Evolutionary conservation across 495 filamentous ascomycete genomes (phyloP).

Genomic region (Trichoderma erinaceum): DNA sequence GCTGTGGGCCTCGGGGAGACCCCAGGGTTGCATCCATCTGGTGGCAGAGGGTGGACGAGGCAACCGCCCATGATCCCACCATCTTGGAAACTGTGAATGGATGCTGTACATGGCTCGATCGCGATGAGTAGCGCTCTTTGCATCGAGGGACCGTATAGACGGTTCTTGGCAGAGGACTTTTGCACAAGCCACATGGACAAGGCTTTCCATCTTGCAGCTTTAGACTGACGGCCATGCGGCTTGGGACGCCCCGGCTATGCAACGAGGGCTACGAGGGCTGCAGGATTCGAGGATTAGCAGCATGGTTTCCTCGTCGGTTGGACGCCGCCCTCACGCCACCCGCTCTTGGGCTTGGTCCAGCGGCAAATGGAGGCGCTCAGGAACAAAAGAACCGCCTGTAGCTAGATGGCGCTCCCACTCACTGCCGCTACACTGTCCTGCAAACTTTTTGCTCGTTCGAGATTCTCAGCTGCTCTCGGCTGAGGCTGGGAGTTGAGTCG

Average conservation of each 20-base stretch:
- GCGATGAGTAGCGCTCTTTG: not conserved
- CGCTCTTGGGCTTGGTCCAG: not conserved
- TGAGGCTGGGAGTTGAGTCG: not conserved
- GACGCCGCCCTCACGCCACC: not conserved
- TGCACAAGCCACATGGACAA: not conserved
- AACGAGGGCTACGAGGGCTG: not conserved
- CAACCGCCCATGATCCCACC: not conserved
- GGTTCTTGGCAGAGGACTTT: not conserved
- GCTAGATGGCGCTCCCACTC: not conserved
- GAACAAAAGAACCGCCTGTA: not conserved
- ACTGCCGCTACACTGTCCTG: not conserved
- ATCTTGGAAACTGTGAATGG: not conserved
- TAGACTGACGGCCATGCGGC: not conserved
- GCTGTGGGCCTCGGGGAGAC: not conserved
- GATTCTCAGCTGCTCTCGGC: not conserved
- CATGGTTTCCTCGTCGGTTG: not conserved
- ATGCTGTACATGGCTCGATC: not conserved
- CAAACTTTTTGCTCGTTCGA: not conserved
- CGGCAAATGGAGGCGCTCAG: slow-evolving; percentile 1
- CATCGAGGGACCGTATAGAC: not conserved
- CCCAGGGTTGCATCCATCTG: slow-evolving; percentile 7
- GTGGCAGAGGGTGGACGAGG: not conserved
- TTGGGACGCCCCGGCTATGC: not conserved
- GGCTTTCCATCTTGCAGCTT: not conserved
- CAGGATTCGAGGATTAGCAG: not conserved